Conservation (phyloP, 2,329 filamentous ascomycete species). For the Neocucurbitaria cava region DNA sequence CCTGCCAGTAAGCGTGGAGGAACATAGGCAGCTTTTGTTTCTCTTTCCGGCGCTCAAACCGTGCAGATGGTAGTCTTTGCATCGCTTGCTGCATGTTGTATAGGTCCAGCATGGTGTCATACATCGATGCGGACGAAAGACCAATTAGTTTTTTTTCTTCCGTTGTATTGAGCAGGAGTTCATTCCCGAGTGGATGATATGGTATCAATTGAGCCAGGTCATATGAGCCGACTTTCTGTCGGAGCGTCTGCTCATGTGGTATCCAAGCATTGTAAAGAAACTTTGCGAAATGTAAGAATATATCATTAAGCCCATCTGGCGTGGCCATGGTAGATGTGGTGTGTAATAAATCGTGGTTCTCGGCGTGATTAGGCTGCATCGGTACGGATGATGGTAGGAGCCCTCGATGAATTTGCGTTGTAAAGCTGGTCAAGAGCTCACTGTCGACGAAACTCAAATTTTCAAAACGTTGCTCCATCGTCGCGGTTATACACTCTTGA, state of each 20-base stretch:
- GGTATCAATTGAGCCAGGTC: slow-evolving; percentile 33
- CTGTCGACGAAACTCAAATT: slow-evolving; percentile 46
- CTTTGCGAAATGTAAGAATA: slow-evolving; percentile 33
- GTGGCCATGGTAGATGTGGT: background rate
- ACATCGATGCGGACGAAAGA: slow-evolving; percentile 32
- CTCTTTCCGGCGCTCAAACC: slow-evolving; percentile 45
- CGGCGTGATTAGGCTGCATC: slow-evolving; percentile 3
- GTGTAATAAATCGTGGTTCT: background rate
- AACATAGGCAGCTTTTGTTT: slow-evolving; percentile 44
- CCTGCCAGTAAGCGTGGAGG: slow-evolving; percentile 34
- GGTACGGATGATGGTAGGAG: slow-evolving; percentile 8
- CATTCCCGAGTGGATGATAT: slow-evolving; percentile 57
- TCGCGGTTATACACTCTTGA: slow-evolving; percentile 10
- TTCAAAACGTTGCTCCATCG: slow-evolving; percentile 38
- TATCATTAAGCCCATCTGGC: slow-evolving; percentile 2
- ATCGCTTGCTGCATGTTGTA: slow-evolving; percentile 42
- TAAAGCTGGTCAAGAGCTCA: slow-evolving; percentile 37
- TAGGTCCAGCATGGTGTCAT: slow-evolving; percentile 38
- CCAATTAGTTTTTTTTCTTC: slow-evolving; percentile 6
- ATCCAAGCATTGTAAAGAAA: slow-evolving; percentile 39
- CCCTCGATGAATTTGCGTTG: slow-evolving; percentile 30
- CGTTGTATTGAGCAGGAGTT: slow-evolving; percentile 46
- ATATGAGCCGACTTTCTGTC: slow-evolving; percentile 8
- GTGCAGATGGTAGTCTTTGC: slow-evolving; percentile 32
- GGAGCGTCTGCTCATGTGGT: slow-evolving; percentile 13